phyloP scores from a whole-genome alignment of 2,329 filamentous ascomycete species.

The Dothiorella sarmentorum region DNA sequence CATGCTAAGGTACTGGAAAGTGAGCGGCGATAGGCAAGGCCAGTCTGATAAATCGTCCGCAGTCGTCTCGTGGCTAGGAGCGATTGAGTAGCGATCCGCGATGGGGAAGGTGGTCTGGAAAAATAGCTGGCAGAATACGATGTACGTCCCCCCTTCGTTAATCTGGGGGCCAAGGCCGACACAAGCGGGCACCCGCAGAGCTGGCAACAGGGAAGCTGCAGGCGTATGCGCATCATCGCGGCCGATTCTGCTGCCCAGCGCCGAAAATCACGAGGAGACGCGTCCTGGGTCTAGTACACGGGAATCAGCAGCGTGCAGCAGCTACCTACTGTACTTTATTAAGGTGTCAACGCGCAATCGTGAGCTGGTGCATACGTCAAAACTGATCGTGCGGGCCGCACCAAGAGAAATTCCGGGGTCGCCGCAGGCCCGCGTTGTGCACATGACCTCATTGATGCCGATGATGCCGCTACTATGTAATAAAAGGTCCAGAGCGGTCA shows the following conservation, averaged over 20 bases:
- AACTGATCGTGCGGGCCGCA: neutral
- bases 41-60: neutral
- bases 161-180: conserved; percentile 12
- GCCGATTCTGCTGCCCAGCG: neutral
- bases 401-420: neutral
- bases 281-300: neutral
- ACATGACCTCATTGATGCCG: conserved; percentile 6
- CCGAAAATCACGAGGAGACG: neutral
- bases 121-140: conserved; percentile 8
- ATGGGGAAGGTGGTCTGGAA: neutral
- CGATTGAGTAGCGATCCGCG: neutral
- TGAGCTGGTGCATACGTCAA: neutral
- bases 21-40: conserved; percentile 13
- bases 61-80: neutral
- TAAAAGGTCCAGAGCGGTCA: neutral
- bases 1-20: conserved; percentile 16
- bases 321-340: neutral
- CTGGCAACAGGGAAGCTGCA: conserved; percentile 14
- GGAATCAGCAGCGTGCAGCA: neutral
- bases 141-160: conserved; percentile 1
- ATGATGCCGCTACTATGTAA: neutral
- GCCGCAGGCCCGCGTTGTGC: neutral
- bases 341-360: too few species aligned
- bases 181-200: conserved; percentile 11
- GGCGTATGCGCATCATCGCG: conserved; percentile 10